Conservation (phyloP, 257 asterid genomes). For the Solanum gracilifrons region DNA sequence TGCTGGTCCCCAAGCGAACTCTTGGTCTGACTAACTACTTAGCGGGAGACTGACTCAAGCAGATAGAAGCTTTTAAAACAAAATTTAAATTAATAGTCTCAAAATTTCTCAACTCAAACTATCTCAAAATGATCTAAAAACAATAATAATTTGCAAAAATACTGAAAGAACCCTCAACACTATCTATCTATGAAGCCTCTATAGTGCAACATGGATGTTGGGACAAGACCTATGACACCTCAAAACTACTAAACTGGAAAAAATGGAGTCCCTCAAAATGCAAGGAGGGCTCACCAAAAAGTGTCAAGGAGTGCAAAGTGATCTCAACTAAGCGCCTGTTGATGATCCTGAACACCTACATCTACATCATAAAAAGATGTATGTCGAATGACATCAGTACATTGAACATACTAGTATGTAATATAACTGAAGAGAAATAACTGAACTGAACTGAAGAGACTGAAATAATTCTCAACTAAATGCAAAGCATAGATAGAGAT, state of each 20-base stretch:
- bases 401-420: no score
- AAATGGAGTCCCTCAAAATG: neutral
- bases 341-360: accelerated
- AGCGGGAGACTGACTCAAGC: neutral
- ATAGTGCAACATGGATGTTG: neutral
- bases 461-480: neutral
- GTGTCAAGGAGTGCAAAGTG: neutral
- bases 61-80: no score
- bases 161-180: neutral
- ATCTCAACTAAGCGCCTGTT: neutral
- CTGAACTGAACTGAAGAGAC: no score
- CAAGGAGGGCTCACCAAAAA: neutral
- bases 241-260: neutral
- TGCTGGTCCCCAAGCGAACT: accelerated
- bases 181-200: neutral
- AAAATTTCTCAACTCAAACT: neutral
- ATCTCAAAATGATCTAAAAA: neutral
- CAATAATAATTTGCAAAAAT: neutral
- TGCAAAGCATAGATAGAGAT: neutral
- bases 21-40: neutral
- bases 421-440: no score
- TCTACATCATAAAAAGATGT: neutral
- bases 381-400: neutral
- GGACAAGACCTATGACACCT: neutral
- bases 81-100: neutral